Evolutionary conservation across 2,329 filamentous ascomycete species (phyloP).

Genomic region (Aspergillus neoniger): DNA sequence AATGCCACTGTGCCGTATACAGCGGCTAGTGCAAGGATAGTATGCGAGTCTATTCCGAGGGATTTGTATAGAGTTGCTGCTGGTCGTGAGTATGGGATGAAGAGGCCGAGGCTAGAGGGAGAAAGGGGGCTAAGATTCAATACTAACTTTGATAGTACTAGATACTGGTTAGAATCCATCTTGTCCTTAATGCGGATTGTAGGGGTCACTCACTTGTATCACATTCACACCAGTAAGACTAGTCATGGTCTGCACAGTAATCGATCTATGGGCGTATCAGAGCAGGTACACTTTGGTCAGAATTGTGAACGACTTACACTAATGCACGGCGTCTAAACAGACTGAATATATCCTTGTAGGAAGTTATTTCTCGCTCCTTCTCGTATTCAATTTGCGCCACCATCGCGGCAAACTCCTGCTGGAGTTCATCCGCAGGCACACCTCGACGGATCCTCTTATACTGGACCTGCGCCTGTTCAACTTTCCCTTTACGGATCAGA

Average conservation of each 20-base stretch:
- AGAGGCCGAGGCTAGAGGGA: too few relatives aligned
- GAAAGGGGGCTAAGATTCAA: not conserved
- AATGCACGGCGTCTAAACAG: slow-evolving; percentile 56
- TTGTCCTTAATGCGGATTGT: too few relatives aligned
- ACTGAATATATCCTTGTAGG: slow-evolving; percentile 54
- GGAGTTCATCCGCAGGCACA: slow-evolving; percentile 46
- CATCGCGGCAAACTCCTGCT: slow-evolving; percentile 59
- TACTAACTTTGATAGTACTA: slow-evolving; percentile 37
- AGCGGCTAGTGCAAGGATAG: slow-evolving; percentile 56
- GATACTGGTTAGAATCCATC: not conserved
- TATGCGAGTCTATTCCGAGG: slow-evolving; percentile 53
- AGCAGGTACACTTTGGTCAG: not conserved
- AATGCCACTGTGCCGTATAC: slow-evolving; percentile 59
- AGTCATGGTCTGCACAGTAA: slow-evolving; percentile 61
- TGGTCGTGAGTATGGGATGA: slow-evolving; percentile 35
- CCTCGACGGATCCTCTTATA: slow-evolving; percentile 54
- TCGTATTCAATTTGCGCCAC: slow-evolving; percentile 58
- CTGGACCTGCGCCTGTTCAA: slow-evolving; percentile 52
- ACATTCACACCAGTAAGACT: slow-evolving; percentile 60
- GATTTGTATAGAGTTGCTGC: slow-evolving; percentile 57
- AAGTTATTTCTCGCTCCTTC: slow-evolving; percentile 57
- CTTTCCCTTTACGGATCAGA: slow-evolving; percentile 53
- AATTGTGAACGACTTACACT: slow-evolving; percentile 39
- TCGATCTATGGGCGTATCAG: slow-evolving; percentile 38
- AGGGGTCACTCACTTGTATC: slow-evolving; percentile 45